Percentiles rank a stretch among this genome's conserved stretches.
Evolutionary conservation across 108 stramenopile genomes (phyloP).

Genomic region (Cyclotella choctawhatcheeana): DNA sequence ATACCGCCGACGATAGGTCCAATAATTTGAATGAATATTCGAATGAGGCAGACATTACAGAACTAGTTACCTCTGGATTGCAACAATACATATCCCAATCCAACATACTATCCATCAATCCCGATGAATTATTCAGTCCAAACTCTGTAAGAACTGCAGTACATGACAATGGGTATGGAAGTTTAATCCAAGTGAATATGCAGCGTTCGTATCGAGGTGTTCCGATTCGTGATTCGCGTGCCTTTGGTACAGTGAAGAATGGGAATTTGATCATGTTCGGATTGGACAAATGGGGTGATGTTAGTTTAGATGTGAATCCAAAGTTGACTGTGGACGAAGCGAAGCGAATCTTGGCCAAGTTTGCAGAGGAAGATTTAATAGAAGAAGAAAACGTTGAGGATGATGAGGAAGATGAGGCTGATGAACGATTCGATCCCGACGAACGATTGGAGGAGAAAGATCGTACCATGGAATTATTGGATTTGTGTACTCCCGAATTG

Average conservation of each 20-base stretch:
- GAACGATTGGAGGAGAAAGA: neutral
- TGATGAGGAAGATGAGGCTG: neutral
- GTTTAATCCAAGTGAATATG: neutral
- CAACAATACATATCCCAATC: neutral
- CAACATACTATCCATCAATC: neutral
- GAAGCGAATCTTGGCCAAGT: neutral
- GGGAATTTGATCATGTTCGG: constrained; percentile 26
- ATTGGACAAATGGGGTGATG: constrained; percentile 9
- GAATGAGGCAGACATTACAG: neutral
- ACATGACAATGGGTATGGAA: neutral
- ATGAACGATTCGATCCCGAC: neutral
- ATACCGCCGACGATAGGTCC: too few species aligned
- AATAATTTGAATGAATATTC: too few species aligned
- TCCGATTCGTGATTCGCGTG: neutral
- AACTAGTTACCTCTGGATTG: neutral
- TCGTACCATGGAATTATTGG: neutral
- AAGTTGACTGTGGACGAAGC: neutral
- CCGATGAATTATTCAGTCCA: neutral
- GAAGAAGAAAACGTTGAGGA: neutral
- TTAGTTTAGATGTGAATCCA: neutral
- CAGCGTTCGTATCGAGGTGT: neutral
- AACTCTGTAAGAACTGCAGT: neutral
- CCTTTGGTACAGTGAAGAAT: constrained; percentile 10
- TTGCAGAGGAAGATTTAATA: neutral
- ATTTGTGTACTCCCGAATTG: constrained; percentile 8